A percentile compares a stretch with the other conserved stretches of the same genome.
phyloP scores from a whole-genome alignment of 495 filamentous ascomycete genomes.

The Penicillium flavigenum region DNA sequence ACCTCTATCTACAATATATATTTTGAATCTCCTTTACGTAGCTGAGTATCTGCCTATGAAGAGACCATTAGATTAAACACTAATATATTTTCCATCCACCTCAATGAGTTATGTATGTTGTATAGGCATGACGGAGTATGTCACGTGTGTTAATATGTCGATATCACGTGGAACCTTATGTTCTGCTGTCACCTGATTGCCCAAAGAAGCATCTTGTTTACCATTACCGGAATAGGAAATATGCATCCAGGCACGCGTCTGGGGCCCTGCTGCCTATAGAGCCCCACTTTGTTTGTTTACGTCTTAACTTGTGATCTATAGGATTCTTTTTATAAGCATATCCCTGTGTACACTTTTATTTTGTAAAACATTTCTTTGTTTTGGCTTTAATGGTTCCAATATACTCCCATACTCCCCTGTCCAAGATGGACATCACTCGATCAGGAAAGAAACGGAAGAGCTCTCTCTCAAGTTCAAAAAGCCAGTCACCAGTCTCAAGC shows the following conservation, averaged over 20 bases:
- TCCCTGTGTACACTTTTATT: not conserved
- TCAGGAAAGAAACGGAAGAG: conserved; percentile 34
- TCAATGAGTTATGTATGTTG: not conserved
- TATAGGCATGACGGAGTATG: not conserved
- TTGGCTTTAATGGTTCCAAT: not conserved
- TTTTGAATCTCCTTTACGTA: not conserved
- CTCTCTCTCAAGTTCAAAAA: conserved; percentile 22
- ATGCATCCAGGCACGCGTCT: conserved; percentile 17
- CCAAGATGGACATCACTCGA: conserved; percentile 34
- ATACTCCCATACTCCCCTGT: not conserved
- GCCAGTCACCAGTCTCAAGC: conserved; percentile 23
- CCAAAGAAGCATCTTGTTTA: conserved; percentile 31
- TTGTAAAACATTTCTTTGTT: not conserved
- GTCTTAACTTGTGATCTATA: conserved; percentile 26
- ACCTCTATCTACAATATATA: not conserved
- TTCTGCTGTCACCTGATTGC: conserved; percentile 15
- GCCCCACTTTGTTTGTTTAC: conserved; percentile 35
- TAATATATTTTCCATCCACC: not conserved
- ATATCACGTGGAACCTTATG: not conserved
- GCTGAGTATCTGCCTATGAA: not conserved
- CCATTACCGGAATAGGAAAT: conserved; percentile 21
- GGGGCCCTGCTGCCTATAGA: conserved; percentile 21
- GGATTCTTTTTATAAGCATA: conserved; percentile 16
- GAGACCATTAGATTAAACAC: not conserved
- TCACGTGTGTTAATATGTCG: not conserved